Evolutionary conservation across 1,284 basidiomycete genomes (phyloP), one percentile per base, ranked within the genome.

Genomic region (Laetiporus sulphureus): DNA sequence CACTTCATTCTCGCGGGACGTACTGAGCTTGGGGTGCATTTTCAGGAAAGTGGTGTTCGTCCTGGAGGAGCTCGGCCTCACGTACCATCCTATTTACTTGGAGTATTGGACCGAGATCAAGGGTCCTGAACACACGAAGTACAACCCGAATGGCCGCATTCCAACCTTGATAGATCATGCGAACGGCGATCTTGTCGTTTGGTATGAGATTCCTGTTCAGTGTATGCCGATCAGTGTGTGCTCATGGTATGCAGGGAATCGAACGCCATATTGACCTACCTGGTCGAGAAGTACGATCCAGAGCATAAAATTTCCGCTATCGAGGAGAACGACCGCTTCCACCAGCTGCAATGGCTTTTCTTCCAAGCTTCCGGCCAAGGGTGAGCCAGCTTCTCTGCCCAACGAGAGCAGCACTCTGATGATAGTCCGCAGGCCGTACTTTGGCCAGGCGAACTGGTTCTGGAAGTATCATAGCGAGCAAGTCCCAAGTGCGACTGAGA

Each of bases 101-200:
- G 48, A 57, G 42, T 57, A 60, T 38, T 39, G 21, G 24, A 55
- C 49, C 15, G 61, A 64, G 49, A 58, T 61, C 30, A 63, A 62
- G 50, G 31, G 19, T 1, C 44, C 48, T 0, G 50, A 46, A 32
- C 54, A 56, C 48, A 37, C 41, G 12, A 48, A 54, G 47, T 37
- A 52, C 27, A 60, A 60, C 49, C 59, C 57, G 8, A 65, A 65
- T 45, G 57, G 60, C 0, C 55, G 61, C 13, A 61, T 64, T 32
- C 63, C 63, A 6, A 53, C 57, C 18, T 41, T 66, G 32, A 54
- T 66, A 23, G 64, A 66, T 50, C 62, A 64, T 50, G 21, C 46
- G 32, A 62, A 62, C 6, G 19, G 38, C 11, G 16, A 29, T 5
- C 22, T 22, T 6, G 29, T 20, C 25, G 35, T 21, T 21, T 25